These are phyloP conservation scores for Trichoderma semiorbis DNA, from an alignment of 2,329 filamentous ascomycete species.

Conservation along the genomic window DNA sequence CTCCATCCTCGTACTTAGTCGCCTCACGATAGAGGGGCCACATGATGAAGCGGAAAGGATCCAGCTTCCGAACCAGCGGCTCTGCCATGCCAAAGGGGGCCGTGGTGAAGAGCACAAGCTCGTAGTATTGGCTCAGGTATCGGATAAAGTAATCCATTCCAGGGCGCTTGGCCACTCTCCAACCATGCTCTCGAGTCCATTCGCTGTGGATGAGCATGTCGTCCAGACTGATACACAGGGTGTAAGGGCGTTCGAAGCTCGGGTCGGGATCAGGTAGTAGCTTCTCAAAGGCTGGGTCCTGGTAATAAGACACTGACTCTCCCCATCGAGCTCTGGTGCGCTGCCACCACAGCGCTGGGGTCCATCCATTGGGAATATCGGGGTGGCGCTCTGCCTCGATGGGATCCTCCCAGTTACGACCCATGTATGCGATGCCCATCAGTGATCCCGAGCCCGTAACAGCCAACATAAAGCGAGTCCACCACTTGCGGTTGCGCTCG, in stretches of 20 bases:
- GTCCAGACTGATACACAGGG: constrained; percentile 86
- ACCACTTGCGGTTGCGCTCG: constrained; percentile 73
- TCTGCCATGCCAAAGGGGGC: constrained; percentile 82
- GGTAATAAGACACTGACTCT: constrained; percentile 85
- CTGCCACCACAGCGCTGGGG: constrained; percentile 70
- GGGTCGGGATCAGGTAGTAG: constrained; percentile 81
- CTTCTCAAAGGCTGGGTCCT: constrained; percentile 92
- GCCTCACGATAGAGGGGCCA: constrained; percentile 95
- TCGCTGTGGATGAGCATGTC: constrained; percentile 93
- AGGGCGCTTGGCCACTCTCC: constrained; percentile 90
- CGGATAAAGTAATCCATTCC: constrained; percentile 96
- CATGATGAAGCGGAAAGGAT: constrained; percentile 91
- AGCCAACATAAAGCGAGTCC: constrained; percentile 72
- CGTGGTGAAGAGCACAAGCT: constrained; percentile 91
- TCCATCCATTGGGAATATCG: constrained; percentile 78
- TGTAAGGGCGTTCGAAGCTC: constrained; percentile 80
- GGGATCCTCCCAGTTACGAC: constrained; percentile 82
- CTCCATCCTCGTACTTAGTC: constrained; percentile 93
- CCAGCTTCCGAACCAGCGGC: constrained; percentile 85
- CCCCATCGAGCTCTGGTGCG: constrained; percentile 72
- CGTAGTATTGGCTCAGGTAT: constrained; percentile 97
- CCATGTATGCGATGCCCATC: constrained; percentile 67
- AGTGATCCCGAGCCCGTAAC: constrained; percentile 54
- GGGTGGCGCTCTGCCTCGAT: constrained; percentile 68
- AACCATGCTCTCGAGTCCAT: constrained; percentile 91